Evolutionary conservation across 23 red algal species (phyloP).

Genomic region (Gracilaria gracilis): DNA sequence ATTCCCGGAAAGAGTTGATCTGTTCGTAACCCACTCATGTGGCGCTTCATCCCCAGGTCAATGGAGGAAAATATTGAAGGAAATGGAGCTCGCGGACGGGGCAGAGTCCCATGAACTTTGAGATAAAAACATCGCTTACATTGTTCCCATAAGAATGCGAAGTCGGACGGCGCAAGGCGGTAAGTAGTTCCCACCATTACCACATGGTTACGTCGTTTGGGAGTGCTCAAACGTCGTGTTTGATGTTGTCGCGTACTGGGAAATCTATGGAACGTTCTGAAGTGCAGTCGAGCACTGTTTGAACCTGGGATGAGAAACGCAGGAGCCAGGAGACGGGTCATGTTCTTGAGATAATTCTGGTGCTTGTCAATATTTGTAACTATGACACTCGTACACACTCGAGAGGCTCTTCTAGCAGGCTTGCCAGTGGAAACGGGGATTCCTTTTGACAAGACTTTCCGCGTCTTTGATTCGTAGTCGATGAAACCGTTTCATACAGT

Average conservation of each 20-base stretch:
- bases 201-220: conserved; percentile 3
- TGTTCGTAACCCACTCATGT: conserved; percentile 78
- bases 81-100: conserved; percentile 75
- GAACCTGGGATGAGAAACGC: neutral
- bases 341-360: neutral
- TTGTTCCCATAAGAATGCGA: conserved; percentile 70
- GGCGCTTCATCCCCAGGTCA: conserved; percentile 84
- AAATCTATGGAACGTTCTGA: neutral
- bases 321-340: conserved; percentile 1
- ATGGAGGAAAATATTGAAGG: conserved; percentile 81
- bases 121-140: conserved; percentile 93
- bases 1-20: conserved; percentile 67
- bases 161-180: conserved; percentile 68
- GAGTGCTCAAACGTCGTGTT: neutral
- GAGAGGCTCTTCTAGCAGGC: neutral
- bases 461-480: neutral
- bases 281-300: neutral
- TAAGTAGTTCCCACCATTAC: neutral
- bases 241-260: neutral
- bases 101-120: conserved; percentile 47
- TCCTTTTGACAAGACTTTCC: neutral
- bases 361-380: neutral
- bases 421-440: neutral
- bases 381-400: neutral
- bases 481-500: too few species aligned